These are phyloP conservation scores for Yamadazyma endophytica DNA, from an alignment of 805 yeast species.

Conservation along the genomic window DNA sequence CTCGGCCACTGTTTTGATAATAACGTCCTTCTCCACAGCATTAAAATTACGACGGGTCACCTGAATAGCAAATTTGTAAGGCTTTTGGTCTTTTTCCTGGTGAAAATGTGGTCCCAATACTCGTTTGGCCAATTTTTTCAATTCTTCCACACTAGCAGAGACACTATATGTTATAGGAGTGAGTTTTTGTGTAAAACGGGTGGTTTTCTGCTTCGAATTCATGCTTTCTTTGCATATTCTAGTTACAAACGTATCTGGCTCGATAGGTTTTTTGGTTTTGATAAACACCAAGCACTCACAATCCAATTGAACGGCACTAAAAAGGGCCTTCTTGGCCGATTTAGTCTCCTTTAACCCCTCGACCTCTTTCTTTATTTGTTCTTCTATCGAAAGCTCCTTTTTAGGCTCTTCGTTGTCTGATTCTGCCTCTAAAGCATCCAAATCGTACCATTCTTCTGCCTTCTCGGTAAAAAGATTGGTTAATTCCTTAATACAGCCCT, in stretches of 20 bases:
- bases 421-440: slow-evolving; percentile 14
- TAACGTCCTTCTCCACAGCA: slow-evolving; percentile 63
- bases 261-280: slow-evolving; percentile 73
- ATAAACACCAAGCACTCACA: slow-evolving; percentile 85
- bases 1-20: slow-evolving; percentile 69
- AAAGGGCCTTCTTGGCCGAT: slow-evolving; percentile 39
- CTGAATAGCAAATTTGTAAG: slow-evolving; percentile 70
- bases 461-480: slow-evolving; percentile 47
- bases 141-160: slow-evolving; percentile 65
- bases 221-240: slow-evolving; percentile 58
- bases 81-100: slow-evolving; percentile 31
- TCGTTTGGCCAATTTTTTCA: slow-evolving; percentile 52
- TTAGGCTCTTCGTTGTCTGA: slow-evolving; percentile 24
- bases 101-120: slow-evolving; percentile 73
- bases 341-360: slow-evolving; percentile 49
- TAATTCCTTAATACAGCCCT: slow-evolving; percentile 71
- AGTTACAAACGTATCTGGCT: slow-evolving; percentile 69
- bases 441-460: slow-evolving; percentile 29
- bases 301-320: slow-evolving; percentile 59
- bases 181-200: slow-evolving; percentile 71
- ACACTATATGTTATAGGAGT: slow-evolving; percentile 78
- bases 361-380: slow-evolving; percentile 68
- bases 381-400: slow-evolving; percentile 61
- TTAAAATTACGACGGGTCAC: slow-evolving; percentile 76
- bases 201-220: slow-evolving; percentile 50